Evolutionary conservation across 192 early-diverging fungal species (phyloP).

Genomic region (Diversispora eburnea): DNA sequence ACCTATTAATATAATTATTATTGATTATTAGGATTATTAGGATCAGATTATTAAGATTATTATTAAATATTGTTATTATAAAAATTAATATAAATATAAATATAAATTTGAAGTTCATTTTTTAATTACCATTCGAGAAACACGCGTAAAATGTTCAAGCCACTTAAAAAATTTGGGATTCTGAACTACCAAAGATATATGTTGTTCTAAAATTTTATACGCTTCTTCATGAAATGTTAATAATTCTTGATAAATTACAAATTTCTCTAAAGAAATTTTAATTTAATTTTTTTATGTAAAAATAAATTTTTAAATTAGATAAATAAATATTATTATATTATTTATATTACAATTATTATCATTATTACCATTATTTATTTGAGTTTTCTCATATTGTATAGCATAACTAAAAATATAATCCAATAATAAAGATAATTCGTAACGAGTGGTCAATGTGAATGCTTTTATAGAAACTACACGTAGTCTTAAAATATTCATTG

Average conservation of each 20-base stretch:
- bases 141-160: neutral
- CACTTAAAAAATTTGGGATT: neutral
- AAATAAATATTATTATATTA: neutral
- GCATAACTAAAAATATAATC: neutral
- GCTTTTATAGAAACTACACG: neutral
- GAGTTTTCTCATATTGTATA: neutral
- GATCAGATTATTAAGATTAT: too few relatives aligned
- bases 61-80: neutral
- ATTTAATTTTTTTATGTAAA: neutral
- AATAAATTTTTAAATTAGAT: neutral
- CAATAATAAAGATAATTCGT: neutral
- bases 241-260: neutral
- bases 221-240: neutral
- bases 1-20: too few relatives aligned
- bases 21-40: too few relatives aligned
- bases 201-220: neutral
- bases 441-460: neutral
- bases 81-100: too few relatives aligned
- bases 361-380: neutral
- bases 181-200: neutral
- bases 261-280: neutral
- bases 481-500: neutral
- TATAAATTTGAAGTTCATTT: neutral
- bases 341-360: neutral
- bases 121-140: neutral